phyloP scores from a whole-genome alignment of 2,329 filamentous ascomycete species.

The Calonectria henricotiae region DNA sequence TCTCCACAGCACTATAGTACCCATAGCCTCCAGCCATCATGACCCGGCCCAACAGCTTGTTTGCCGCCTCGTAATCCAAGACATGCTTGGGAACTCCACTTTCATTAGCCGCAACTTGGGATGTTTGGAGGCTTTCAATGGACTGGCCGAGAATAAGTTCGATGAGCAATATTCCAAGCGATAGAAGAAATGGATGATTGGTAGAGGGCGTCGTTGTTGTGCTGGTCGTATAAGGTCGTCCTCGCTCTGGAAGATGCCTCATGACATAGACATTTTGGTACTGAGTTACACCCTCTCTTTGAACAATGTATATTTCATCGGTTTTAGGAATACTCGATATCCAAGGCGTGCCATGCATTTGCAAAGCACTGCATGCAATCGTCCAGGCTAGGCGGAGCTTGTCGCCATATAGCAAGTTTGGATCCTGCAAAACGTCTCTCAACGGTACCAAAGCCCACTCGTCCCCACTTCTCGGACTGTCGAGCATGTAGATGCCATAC shows the following conservation, averaged over 20 bases:
- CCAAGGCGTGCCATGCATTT: not conserved
- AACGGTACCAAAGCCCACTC: slow-evolving; percentile 1
- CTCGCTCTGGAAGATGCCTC: not conserved
- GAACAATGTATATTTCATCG: not conserved
- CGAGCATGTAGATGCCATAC: not conserved
- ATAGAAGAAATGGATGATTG: not conserved
- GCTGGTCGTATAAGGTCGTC: no score
- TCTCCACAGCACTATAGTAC: not conserved
- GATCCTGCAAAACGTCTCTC: not conserved
- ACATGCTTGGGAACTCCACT: not conserved
- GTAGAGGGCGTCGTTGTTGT: not conserved
- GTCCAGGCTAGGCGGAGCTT: not conserved
- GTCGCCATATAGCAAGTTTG: not conserved
- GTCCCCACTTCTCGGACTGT: not conserved
- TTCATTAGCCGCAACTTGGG: no score
- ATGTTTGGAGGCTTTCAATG: not conserved
- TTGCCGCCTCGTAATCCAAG: not conserved
- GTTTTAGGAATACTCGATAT: not conserved
- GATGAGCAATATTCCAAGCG: slow-evolving; percentile 26
- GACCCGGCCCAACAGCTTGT: not conserved
- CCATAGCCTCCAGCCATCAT: not conserved
- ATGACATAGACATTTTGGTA: not conserved
- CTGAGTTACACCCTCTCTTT: not conserved
- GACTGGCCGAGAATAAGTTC: slow-evolving; percentile 18
- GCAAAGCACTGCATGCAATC: slow-evolving; percentile 7